These are phyloP conservation scores for Myochromella boudieri DNA, from an alignment of 768 basidiomycete genomes.

Conservation along the genomic window DNA sequence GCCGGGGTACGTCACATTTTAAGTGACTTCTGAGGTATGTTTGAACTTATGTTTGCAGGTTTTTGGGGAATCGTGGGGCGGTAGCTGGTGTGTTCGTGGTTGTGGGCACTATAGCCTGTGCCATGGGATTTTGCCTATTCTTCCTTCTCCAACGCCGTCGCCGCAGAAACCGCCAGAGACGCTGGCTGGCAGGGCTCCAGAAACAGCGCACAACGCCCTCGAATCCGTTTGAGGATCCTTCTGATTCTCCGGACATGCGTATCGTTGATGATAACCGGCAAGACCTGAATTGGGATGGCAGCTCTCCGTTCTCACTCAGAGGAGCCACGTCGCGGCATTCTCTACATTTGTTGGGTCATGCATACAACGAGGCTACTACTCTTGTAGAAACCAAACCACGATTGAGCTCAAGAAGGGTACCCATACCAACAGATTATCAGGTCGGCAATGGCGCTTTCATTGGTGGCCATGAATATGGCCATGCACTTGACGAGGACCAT, in stretches of 20 bases:
- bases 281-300: not conserved
- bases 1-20: conserved; percentile 20
- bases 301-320: not conserved
- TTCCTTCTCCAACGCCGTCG: conserved; percentile 44
- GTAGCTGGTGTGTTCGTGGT: conserved; percentile 75
- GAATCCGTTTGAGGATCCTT: conserved; percentile 36
- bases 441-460: not conserved
- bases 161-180: conserved; percentile 32
- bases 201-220: conserved; percentile 28
- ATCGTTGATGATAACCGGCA: conserved; percentile 1
- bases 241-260: conserved; percentile 20
- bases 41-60: conserved; percentile 31
- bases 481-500: conserved; percentile 13
- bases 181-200: conserved; percentile 37
- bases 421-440: conserved; percentile 1
- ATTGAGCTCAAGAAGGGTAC: conserved; percentile 6
- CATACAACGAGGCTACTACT: not conserved
- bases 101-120: conserved; percentile 56
- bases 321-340: conserved; percentile 1
- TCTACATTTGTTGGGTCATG: conserved; percentile 1
- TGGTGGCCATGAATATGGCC: conserved; percentile 10
- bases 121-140: conserved; percentile 42
- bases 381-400: not conserved
- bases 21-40: not conserved
- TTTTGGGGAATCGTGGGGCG: conserved; percentile 66